A percentile compares a stretch with the other conserved stretches of the same genome.
Conservation (phyloP, 225 moss, liverwort and hornwort genomes). For the Takakia lepidozioides region DNA sequence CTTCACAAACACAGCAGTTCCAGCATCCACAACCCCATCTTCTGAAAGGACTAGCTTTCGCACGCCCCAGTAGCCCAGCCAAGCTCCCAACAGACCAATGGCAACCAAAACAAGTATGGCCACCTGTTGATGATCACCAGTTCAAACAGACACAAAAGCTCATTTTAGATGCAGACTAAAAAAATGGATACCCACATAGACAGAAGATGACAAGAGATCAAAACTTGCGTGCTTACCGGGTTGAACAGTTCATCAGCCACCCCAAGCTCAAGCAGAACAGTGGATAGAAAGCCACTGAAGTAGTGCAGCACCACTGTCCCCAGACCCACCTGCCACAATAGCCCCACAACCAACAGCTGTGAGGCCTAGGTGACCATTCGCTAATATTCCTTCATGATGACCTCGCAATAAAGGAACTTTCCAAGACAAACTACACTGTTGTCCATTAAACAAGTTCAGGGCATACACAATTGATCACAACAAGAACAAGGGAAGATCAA, state of each 20-base stretch:
- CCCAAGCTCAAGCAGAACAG: conserved; percentile 45
- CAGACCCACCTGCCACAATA: conserved; percentile 46
- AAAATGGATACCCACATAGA: too few relatives aligned
- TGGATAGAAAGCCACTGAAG: conserved; percentile 27
- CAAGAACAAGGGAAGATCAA: not conserved
- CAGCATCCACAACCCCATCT: conserved; percentile 38
- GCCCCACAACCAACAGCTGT: too few relatives aligned
- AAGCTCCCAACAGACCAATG: conserved; percentile 35
- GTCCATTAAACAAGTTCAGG: too few relatives aligned
- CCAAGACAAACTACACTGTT: too few relatives aligned
- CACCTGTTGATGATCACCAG: conserved; percentile 13
- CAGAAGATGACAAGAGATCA: too few relatives aligned
- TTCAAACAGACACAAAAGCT: too few relatives aligned
- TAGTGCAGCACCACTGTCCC: conserved; percentile 38
- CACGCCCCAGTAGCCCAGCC: conserved; percentile 46
- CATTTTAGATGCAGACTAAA: too few relatives aligned
- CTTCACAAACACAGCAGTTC: conserved; percentile 44
- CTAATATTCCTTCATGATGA: too few relatives aligned
- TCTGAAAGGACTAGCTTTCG: conserved; percentile 45
- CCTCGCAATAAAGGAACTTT: too few relatives aligned
- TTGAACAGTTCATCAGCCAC: conserved; percentile 46
- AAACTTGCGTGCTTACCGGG: conserved; percentile 28
- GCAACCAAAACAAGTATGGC: conserved; percentile 25
- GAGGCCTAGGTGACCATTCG: too few relatives aligned
- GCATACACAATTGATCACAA: not conserved